Conservation (phyloP, 768 basidiomycete species). For the Serpula lacrymans region DNA sequence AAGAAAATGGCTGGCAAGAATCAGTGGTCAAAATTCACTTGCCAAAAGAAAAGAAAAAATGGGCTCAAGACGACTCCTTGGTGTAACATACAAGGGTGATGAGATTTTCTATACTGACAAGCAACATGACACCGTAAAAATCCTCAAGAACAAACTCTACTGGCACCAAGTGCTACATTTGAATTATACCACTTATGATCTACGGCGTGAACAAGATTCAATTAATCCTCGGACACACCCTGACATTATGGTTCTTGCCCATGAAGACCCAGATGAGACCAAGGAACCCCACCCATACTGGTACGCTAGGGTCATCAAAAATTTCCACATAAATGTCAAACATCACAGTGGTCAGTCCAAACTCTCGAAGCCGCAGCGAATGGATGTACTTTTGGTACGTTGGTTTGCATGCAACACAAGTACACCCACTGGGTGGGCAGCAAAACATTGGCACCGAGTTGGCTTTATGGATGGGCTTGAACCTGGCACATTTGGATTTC, state of each 20-base stretch:
- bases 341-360: slow-evolving; percentile 7
- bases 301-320: slow-evolving; percentile 32
- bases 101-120: slow-evolving; percentile 17
- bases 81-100: slow-evolving; percentile 19
- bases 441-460: slow-evolving; percentile 31
- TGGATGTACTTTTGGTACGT: slow-evolving; percentile 41
- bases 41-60: slow-evolving; percentile 12
- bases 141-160: slow-evolving; percentile 29
- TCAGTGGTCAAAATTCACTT: slow-evolving; percentile 17
- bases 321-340: slow-evolving; percentile 31
- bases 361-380: slow-evolving; percentile 15
- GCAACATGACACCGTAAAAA: slow-evolving; percentile 19
- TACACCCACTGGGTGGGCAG: slow-evolving; percentile 21
- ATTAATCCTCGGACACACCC: slow-evolving; percentile 33
- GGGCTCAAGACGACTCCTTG: slow-evolving; percentile 8
- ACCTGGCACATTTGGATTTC: slow-evolving; percentile 39
- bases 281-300: slow-evolving; percentile 27
- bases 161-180: slow-evolving; percentile 26
- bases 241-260: slow-evolving; percentile 31
- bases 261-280: slow-evolving; percentile 12
- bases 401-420: slow-evolving; percentile 31
- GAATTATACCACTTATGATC: slow-evolving; percentile 42
- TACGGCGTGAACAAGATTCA: slow-evolving; percentile 33
- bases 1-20: slow-evolving; percentile 17
- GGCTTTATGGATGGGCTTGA: slow-evolving; percentile 32